phyloP scores from a whole-genome alignment of 805 yeast genomes.

The Sporopachydermia lactativora region DNA sequence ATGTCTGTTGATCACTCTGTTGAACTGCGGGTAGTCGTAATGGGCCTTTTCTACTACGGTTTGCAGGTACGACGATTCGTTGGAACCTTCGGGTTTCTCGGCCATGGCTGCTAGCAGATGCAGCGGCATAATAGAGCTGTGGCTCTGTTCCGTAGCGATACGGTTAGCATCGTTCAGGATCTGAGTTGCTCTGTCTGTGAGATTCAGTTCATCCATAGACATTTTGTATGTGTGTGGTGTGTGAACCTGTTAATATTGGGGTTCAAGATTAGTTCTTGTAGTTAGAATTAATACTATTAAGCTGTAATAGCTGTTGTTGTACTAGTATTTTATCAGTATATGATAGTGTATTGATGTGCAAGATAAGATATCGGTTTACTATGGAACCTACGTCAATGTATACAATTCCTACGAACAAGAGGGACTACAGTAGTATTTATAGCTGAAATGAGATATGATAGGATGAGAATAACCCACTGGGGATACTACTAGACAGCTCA shows the following conservation, averaged over 20 bases:
- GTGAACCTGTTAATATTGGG: neutral
- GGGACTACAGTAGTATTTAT: neutral
- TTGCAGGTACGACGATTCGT: constrained; percentile 53
- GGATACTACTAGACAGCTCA: too few relatives aligned
- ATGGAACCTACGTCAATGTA: neutral
- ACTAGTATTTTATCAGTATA: neutral
- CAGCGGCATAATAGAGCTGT: constrained; percentile 74
- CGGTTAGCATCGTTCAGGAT: constrained; percentile 68
- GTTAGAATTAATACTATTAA: neutral
- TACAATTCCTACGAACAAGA: neutral
- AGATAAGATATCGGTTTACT: neutral
- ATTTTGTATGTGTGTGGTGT: neutral
- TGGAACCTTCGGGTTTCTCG: constrained; percentile 41
- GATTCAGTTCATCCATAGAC: constrained; percentile 54
- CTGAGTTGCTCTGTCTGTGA: constrained; percentile 85
- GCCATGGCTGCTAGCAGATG: constrained; percentile 90
- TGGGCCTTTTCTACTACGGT: constrained; percentile 77
- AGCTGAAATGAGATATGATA: neutral
- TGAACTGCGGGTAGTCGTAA: constrained; percentile 73
- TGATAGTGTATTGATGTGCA: neutral
- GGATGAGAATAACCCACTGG: too few relatives aligned
- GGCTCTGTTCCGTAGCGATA: constrained; percentile 72
- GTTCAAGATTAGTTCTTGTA: neutral
- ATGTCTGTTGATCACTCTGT: constrained; percentile 65
- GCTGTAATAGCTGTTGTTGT: neutral